Conservation (phyloP, 768 basidiomycete genomes). For the Trametes cubensis region DNA sequence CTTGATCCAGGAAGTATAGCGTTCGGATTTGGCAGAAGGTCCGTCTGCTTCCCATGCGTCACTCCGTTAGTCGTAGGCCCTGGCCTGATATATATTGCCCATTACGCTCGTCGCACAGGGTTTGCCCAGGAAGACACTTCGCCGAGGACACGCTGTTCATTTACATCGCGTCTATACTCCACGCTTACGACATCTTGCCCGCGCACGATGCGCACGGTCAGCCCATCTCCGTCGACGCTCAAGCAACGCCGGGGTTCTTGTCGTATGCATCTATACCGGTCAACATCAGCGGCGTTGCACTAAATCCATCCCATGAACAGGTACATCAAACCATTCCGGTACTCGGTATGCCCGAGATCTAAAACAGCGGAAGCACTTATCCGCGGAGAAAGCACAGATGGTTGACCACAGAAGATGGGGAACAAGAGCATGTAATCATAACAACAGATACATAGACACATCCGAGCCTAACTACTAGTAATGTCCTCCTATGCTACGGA, state of each 20-base stretch:
- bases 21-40: not conserved
- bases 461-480: constrained; percentile 6
- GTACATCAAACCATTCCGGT: no score
- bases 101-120: not conserved
- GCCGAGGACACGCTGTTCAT: constrained; percentile 1
- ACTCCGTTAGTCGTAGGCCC: no score
- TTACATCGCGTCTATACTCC: not conserved
- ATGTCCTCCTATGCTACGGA: constrained; percentile 9
- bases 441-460: constrained; percentile 17
- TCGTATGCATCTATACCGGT: no score
- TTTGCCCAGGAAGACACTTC: constrained; percentile 1
- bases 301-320: no score
- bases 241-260: no score
- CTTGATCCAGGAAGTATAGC: not conserved
- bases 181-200: not conserved
- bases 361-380: no score
- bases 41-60: not conserved
- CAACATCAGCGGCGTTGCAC: no score
- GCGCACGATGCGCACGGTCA: not conserved
- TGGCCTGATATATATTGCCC: not conserved
- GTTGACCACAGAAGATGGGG: not conserved
- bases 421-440: constrained; percentile 16
- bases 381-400: no score
- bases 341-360: no score
- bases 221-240: no score